Conservation (phyloP, 768 basidiomycete species). For the Coprinellus aureogranulatus region DNA sequence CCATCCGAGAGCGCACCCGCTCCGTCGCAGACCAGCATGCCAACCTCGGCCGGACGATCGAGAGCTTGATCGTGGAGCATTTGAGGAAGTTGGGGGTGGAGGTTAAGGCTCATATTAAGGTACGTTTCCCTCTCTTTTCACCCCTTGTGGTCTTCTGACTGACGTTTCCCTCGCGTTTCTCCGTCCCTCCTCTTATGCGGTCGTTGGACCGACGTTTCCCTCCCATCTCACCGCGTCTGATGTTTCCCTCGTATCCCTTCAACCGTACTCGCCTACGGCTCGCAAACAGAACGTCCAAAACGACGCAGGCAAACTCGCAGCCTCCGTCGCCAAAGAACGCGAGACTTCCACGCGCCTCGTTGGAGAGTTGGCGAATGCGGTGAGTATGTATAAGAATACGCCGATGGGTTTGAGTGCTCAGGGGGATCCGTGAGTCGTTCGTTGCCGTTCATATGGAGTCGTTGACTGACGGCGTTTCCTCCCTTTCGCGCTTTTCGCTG, state of each 20-base stretch:
- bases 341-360: constrained; percentile 83
- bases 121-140: constrained; percentile 23
- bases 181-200: not conserved
- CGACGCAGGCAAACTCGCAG: constrained; percentile 90
- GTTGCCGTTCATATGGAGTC: not conserved
- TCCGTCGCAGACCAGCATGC: constrained; percentile 94
- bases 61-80: constrained; percentile 96
- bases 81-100: constrained; percentile 91
- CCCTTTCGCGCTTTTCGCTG: too few species aligned
- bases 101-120: constrained; percentile 98
- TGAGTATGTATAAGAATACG: constrained; percentile 93
- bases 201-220: too few species aligned
- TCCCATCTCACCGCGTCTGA: too few species aligned
- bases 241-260: not conserved
- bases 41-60: constrained; percentile 92
- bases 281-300: constrained; percentile 79
- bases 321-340: constrained; percentile 89
- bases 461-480: not conserved
- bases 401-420: constrained; percentile 80
- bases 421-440: constrained; percentile 71
- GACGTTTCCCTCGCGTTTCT: not conserved
- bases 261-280: not conserved
- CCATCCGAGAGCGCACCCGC: constrained; percentile 90
- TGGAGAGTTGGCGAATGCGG: constrained; percentile 80
- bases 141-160: not conserved